Base-by-base conservation (phyloP, 1,139 yeast genomes). In the Scheffersomyces titani region DNA sequence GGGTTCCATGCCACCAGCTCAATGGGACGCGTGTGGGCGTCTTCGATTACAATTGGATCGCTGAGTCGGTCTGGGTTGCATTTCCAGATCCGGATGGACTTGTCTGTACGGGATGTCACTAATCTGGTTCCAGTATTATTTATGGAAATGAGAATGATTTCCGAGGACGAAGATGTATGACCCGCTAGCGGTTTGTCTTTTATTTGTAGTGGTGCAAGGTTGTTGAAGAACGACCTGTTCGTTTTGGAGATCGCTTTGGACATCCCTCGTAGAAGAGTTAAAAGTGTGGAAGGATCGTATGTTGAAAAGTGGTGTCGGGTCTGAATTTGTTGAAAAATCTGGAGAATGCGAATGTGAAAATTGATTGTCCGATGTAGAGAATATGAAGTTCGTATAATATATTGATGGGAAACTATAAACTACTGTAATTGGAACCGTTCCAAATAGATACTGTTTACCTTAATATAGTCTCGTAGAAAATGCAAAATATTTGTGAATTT, bases 1-100 rank as follows among this genome's bases (percentile, higher is more conserved):
- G 92, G 90, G 57, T 85, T 80, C 92, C 94, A 90, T 1, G 84
- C 69, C 2, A 89, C 62, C 18, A 80, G 68, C 51, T 81, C 83
- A 1, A 85, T 83, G 1, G 84, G 72, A 57, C 74, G 75, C 1
- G 71, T 73, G 59, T 83, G 87, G 1, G 86, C 76, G 45, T 73
- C 71, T 22, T 76, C 82, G 2, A 83, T 76, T 1, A 75, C 70
- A 19, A 76, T 69, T 0, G 81, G 75, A 5, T 75, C 76, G 3
- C 66, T 57, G 24, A 74, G 61, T 20, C 70, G 60, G 22, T 73
- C 80, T 24, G 66, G 71, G 2, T 60, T 52, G 51, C 72, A 66
- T 55, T 71, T 72, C 83, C 86, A 82, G 18, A 81, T 68, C 54
- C 83, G 70, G 9, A 85, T 59, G 1, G 83, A 71, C 50, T 70